Base-by-base conservation (phyloP, 2,329 filamentous ascomycete species). In the Ascochyta rabiei region DNA sequence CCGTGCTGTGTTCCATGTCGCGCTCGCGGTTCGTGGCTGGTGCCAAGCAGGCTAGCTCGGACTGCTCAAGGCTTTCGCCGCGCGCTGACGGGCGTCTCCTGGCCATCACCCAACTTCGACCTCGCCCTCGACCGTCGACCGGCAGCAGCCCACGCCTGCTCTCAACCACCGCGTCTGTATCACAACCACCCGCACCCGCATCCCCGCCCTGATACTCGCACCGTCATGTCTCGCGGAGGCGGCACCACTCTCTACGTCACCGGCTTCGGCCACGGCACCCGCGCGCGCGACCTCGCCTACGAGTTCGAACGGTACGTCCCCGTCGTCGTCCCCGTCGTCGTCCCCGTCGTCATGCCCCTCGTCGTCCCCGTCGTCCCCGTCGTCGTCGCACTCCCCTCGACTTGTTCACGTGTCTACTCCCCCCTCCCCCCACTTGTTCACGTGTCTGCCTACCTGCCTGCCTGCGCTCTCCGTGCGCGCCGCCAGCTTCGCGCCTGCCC, bases 221-320 rank as follows among this genome's bases (percentile, higher is more conserved):
- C 34, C 64, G 76, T 48, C 75, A 96, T 96, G 92, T 96, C 93
- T 86, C 91, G 92, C 76, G 87, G 90, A 77, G 87, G 90, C 77
- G 89, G 91, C 70, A 96, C 90, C 59, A 98, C 93, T 54, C 90
- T 98, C 69, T 98, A 98, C 83, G 93, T 98, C 79, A 96, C 93
- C 75, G 95, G 95, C 85, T 99, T 99, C 80, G 96, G 93, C 86
- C 92, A 96, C 81, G 92, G 93, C 79, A 97, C 93, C 79, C 91
- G 95, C 84, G 92, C 95, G 79, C 91, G 95, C 87, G 93, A 99
- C 84, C 90, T 98, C 79, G 92, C 93, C 83, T 97, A 96, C 90
- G 93, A 98, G 85, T 98, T 98, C 90, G 93, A 98, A 93, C 92
- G 93, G 91, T 97, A 96, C 87, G 93, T 96, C 84, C 83, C n/a